These are phyloP conservation scores for Psilocybe cubensis DNA, from an alignment of 768 basidiomycete genomes.

Conservation along the genomic window DNA sequence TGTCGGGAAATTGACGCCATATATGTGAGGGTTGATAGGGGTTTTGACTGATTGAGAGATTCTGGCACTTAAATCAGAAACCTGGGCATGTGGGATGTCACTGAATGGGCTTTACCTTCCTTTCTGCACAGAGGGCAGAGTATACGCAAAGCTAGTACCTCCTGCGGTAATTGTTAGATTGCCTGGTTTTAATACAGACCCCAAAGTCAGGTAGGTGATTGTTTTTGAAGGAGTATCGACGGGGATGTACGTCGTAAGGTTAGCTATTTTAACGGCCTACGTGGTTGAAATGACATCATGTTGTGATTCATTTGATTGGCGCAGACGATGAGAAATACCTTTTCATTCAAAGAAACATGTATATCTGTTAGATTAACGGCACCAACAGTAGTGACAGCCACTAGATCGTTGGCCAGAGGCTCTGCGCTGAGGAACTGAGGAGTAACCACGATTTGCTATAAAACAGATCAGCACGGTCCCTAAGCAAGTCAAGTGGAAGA, in stretches of 20 bases:
- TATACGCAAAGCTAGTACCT: constrained; percentile 40
- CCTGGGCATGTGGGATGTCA: too few relatives aligned
- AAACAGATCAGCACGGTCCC: neutral
- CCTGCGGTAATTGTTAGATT: constrained; percentile 45
- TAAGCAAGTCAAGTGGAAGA: neutral
- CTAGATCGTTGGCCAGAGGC: constrained; percentile 47
- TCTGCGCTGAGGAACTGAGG: constrained; percentile 57
- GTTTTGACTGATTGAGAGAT: constrained; percentile 36
- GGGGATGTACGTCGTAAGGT: constrained; percentile 40
- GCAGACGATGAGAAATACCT: constrained; percentile 27
- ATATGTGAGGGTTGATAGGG: constrained; percentile 49
- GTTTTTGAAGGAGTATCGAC: constrained; percentile 47
- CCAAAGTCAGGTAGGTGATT: constrained; percentile 52
- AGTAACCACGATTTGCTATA: constrained; percentile 44
- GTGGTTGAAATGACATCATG: neutral
- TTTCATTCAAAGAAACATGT: constrained; percentile 40
- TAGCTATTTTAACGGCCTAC: constrained; percentile 36
- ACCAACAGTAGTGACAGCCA: constrained; percentile 54
- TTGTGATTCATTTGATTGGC: neutral
- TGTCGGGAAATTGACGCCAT: constrained; percentile 60
- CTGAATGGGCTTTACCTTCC: constrained; percentile 32
- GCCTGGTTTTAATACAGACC: constrained; percentile 40
- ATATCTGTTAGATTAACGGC: constrained; percentile 45
- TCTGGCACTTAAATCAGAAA: constrained; percentile 19
- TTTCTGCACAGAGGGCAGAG: constrained; percentile 46